Evolutionary conservation across 495 filamentous ascomycete genomes (phyloP).

Genomic region (Hypoxylon trugodes): DNA sequence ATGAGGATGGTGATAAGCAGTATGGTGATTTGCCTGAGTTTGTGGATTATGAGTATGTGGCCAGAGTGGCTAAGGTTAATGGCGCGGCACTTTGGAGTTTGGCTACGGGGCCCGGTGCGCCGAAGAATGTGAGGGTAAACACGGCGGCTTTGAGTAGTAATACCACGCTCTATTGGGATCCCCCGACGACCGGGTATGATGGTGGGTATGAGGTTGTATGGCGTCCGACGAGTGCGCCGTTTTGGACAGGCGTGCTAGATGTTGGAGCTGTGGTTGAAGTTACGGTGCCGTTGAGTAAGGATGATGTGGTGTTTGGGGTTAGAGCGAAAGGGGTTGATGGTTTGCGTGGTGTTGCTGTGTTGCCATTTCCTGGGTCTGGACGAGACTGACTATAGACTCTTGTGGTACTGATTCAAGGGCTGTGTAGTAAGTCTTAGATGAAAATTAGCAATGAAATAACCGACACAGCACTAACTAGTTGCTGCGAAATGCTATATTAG

Average conservation of each 20-base stretch:
- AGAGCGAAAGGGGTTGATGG: conserved; percentile 57
- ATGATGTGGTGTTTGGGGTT: conserved; percentile 62
- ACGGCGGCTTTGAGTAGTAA: conserved; percentile 53
- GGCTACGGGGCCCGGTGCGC: conserved; percentile 55
- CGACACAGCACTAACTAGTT: no score
- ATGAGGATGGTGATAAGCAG: conserved; percentile 50
- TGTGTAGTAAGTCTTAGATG: no score
- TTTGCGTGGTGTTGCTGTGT: conserved; percentile 39
- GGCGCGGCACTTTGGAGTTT: conserved; percentile 59
- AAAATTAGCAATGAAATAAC: no score
- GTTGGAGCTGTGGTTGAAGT: conserved; percentile 50
- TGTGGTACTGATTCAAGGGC: no score
- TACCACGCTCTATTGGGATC: conserved; percentile 55
- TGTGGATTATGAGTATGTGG: conserved; percentile 60
- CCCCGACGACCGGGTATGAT: conserved; percentile 23
- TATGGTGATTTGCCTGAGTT: conserved; percentile 63
- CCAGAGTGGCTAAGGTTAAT: conserved; percentile 60
- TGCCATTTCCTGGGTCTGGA: conserved; percentile 37
- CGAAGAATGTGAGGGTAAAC: conserved; percentile 56
- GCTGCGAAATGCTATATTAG: no score
- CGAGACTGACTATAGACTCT: no score
- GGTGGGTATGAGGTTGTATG: conserved; percentile 61
- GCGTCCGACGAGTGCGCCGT: conserved; percentile 53
- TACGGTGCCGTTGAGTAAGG: conserved; percentile 58
- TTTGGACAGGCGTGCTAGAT: conserved; percentile 55